Base-by-base conservation (phyloP, 371 early-diverging fungal genomes). In the Paramicrosporidium saccamoebae region DNA sequence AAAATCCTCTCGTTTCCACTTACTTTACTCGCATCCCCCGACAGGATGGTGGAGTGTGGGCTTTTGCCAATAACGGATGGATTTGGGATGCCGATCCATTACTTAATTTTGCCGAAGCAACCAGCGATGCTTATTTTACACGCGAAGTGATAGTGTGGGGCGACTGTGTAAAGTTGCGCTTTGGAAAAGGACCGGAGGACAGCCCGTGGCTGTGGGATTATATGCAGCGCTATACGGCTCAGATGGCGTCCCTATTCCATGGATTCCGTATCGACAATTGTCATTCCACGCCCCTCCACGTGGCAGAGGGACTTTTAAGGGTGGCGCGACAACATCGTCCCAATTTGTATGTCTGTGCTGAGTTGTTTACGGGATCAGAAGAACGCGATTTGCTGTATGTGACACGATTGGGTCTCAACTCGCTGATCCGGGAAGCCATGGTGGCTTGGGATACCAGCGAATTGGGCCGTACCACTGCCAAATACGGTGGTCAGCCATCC, bases 261-360 rank as follows among this genome's bases (percentile, higher is more conserved):
- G 94, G 88, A 5, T 69, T 92, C 43, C 63, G 94, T 16, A 84
- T 92, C 27, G 94, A 92, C 44, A 92, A 92, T 35, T 88, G 90
- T 38, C 94, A 92, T 35, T 79, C 81, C 4, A 92, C 94, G 0
- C 90, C 94, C 0, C 50, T 88, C 8, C 77, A 77, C 33, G 59
- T 92, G 3, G 94, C 82, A 0, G 55, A 73, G 26, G 74, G 82
- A 33, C 46, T 88, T 5, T 44, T 92, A 24, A 82, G 82, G 35
- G 54, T 56, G 19, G 94, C 79, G 7, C 64, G 94, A 17, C 31
- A 29, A 6, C 51, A 72, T 12, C 58, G 64, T 4, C 86, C 84
- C 3, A 57, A 88, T 29, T 46, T 90, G 7, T 88, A 88, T 41
- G 84, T 90, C 4, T 50, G 78, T 27, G 94, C 94, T 0, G 94